A percentile compares a stretch with the other conserved stretches of the same genome.
Evolutionary conservation across 176 grass and related monocot genomes (phyloP).

Genomic region (Oryza meridionalis): DNA sequence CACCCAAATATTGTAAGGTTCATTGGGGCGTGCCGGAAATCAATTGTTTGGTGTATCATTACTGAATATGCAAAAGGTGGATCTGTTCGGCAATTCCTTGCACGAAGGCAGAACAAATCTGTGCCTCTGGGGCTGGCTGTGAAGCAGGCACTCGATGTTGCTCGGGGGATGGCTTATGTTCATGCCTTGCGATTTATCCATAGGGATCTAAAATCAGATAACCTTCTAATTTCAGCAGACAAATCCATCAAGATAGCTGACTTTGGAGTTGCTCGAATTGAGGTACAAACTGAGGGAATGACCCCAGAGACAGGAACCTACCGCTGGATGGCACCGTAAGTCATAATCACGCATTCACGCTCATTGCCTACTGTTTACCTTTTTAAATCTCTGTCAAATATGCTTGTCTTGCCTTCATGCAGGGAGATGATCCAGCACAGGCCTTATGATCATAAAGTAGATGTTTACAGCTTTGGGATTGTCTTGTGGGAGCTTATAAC

Average conservation of each 20-base stretch:
- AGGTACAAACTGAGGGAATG: conserved; percentile 79
- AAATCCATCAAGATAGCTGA: conserved; percentile 90
- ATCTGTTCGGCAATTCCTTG: conserved; percentile 69
- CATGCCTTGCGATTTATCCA: conserved; percentile 67
- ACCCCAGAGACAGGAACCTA: conserved; percentile 81
- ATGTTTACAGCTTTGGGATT: conserved; percentile 85
- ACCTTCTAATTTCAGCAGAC: conserved; percentile 71
- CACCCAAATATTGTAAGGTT: conserved; percentile 78
- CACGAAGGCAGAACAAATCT: conserved; percentile 62
- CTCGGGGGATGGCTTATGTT: conserved; percentile 71
- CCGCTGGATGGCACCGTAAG: conserved; percentile 94
- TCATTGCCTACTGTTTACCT: conserved; percentile 3
- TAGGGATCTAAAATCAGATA: conserved; percentile 82
- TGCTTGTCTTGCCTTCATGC: conserved; percentile 14
- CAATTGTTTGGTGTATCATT: conserved; percentile 75
- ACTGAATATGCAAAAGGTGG: conserved; percentile 84
- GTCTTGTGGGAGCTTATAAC: conserved; percentile 81
- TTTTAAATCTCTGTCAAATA: not conserved
- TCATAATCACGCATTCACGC: conserved; percentile 4
- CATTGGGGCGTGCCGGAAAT: conserved; percentile 75
- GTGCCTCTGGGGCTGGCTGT: conserved; percentile 67
- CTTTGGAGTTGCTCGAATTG: conserved; percentile 84
- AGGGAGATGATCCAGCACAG: conserved; percentile 93
- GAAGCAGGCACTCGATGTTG: conserved; percentile 71
- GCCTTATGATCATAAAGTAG: conserved; percentile 78